Evolutionary conservation across 441 rosid species (phyloP), one percentile per base, ranked within the genome.

Genomic region (Pelargonium exstipulatum): DNA sequence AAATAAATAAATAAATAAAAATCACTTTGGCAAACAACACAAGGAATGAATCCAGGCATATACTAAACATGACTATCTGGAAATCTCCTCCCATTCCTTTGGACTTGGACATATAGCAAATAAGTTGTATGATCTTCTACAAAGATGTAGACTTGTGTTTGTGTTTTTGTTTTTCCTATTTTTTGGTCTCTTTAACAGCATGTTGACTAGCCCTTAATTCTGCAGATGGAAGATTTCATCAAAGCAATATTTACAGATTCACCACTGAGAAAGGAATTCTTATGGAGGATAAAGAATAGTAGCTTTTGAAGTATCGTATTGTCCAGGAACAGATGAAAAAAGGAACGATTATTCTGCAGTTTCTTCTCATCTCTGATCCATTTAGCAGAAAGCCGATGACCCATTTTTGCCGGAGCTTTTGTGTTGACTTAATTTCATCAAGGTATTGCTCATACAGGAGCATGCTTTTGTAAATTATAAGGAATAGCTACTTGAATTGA

Each of bases 231-330:
- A 78, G 96, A 88, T 81, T 85, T 95, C 70, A 88, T 92, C 69
- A 84, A 83, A 77, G 95, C 99, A 46, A 89, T 87, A 82, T 92
- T 90, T 77, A 73, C 97, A 0, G 98, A 92, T 80, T 92, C 99
- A 0, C 80, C 97, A 18, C 67, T 95, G 76, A 83, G 98, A 72
- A 92, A 88, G 83, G 99, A 92, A 77, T 95, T 98, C 83, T 66
- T 90, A 69, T 80, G 95, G 99, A 85, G 90, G 80, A 87, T 95
- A 69, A 86, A 86, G 66, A 88, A 85, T 35, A 68, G 72, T 61
- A 68, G 81, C 81, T 69, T 83, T 77, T 85, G 83, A 75, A 75
- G 42, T 6, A 37, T 37, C 9, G 9, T 37, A 37, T 5, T 5
- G 42, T 37, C 42, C 42, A 37, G 42, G 42, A 37, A 37, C 42